phyloP scores from a whole-genome alignment of 768 basidiomycete species.

The Tricholoma terreum region DNA sequence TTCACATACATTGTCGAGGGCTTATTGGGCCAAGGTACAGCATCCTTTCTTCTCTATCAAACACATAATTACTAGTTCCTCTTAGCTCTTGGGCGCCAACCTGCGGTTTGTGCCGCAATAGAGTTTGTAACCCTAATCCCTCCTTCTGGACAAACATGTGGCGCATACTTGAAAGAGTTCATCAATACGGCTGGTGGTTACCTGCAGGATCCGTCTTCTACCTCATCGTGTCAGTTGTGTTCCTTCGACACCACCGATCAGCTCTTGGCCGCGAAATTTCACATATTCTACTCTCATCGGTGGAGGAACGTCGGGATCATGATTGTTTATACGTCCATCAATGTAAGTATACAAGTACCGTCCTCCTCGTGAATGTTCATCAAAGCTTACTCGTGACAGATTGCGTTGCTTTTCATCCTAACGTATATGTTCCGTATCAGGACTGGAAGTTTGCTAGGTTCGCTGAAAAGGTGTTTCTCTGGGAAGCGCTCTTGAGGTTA shows the following conservation, averaged over 20 bases:
- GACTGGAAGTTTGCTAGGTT: conserved; percentile 23
- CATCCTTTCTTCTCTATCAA: conserved; percentile 22
- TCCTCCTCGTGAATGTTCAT: neutral
- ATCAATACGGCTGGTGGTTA: conserved; percentile 55
- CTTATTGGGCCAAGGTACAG: conserved; percentile 43
- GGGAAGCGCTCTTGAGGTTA: neutral
- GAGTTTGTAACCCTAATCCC: conserved; percentile 65
- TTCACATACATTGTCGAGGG: conserved; percentile 53
- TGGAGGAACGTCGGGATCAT: conserved; percentile 55
- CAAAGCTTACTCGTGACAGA: conserved; percentile 28
- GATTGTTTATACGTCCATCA: conserved; percentile 45
- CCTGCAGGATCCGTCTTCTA: conserved; percentile 50
- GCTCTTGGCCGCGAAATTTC: conserved; percentile 54
- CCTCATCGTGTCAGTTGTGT: conserved; percentile 54
- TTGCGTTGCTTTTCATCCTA: conserved; percentile 42
- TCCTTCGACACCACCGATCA: conserved; percentile 49
- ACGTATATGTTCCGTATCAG: conserved; percentile 59
- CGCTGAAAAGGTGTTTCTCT: conserved; percentile 13
- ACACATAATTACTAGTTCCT: conserved; percentile 23
- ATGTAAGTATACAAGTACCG: conserved; percentile 28
- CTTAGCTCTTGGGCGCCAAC: conserved; percentile 48
- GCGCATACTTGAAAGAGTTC: conserved; percentile 46
- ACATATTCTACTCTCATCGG: conserved; percentile 52
- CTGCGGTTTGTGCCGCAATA: conserved; percentile 51
- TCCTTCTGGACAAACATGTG: conserved; percentile 57